These are phyloP conservation scores for Carpinus fangiana DNA, from an alignment of 306 rosid species.

Conservation along the genomic window DNA sequence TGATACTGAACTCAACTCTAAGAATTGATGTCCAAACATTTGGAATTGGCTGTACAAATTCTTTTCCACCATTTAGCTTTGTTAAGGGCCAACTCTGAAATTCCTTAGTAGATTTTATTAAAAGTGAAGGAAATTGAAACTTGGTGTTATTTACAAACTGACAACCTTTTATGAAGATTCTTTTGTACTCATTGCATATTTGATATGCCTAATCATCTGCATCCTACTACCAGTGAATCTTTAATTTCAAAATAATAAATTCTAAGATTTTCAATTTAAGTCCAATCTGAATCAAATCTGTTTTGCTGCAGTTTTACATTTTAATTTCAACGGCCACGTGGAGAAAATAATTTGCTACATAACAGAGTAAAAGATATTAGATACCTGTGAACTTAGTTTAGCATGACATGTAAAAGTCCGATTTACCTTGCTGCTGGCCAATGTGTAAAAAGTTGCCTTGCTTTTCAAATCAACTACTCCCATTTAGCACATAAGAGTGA, in stretches of 20 bases:
- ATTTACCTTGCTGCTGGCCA: constrained; percentile 3
- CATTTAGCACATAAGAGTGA: neutral
- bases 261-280: neutral
- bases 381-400: neutral
- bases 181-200: neutral
- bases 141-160: neutral
- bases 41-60: neutral
- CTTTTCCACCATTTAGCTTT: neutral
- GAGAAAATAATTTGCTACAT: neutral
- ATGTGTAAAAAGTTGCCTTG: neutral
- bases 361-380: neutral
- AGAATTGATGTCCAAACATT: neutral
- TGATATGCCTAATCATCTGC: neutral
- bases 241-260: neutral
- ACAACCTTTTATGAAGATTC: too few species aligned
- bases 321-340: neutral
- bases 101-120: neutral
- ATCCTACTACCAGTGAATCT: neutral
- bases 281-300: neutral
- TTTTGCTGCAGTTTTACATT: neutral
- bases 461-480: neutral
- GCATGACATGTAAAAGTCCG: neutral
- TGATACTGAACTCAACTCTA: neutral
- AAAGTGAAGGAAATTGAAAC: neutral
- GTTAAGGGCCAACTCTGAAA: neutral